Base-by-base conservation (phyloP, 495 filamentous ascomycete species). In the Tuber borchii region DNA sequence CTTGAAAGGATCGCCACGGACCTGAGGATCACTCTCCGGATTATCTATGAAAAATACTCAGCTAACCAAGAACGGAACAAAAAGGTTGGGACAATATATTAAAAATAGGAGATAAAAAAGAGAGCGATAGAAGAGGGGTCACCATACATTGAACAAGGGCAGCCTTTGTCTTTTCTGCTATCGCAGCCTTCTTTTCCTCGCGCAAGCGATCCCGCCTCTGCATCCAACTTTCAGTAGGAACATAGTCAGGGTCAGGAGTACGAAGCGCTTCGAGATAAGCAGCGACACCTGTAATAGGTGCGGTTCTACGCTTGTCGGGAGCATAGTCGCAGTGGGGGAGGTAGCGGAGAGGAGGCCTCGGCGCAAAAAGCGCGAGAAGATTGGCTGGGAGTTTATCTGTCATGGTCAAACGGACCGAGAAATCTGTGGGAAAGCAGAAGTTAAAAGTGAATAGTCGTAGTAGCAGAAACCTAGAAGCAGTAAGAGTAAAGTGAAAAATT, bases 361-460 rank as follows among this genome's bases (percentile, higher is more conserved):
- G 93, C 56, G 94, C 91, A 86, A 99, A 99, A 75, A 99, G 93
- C 79, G 92, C 92, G 81, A 97, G 89, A 45, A 99, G 89, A 78
- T 95, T 94, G 71, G 92, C 93, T 71, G 95, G 95, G 12, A 99
- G 91, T 85, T 95, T 93, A 87, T 97, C 94, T 12, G 95, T 98
- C 95, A 97, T 98, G 46, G 71, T 87, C 75, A 65, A 65, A 65
- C 2, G 56, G 56, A 65, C 56, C 56, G 26, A 65, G 56, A 65
- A 65, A 65, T 31, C 56, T 65, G 34, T 26, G 16, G 26, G 34
- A 65, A 65, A 65, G 56, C 31, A 31, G 56, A 65, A 19, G 12
- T 34, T 34, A 65, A 65, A 34, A 65, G 56, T 17, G 26, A 65
- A 31, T 31, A 65, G 26, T 34, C 2, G 56, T 65, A 31, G 56